Percentiles rank a stretch among this genome's conserved stretches.
These are phyloP conservation scores for Salvia miltiorrhiza DNA, from an alignment of 257 asterid species.

Conservation along the genomic window DNA sequence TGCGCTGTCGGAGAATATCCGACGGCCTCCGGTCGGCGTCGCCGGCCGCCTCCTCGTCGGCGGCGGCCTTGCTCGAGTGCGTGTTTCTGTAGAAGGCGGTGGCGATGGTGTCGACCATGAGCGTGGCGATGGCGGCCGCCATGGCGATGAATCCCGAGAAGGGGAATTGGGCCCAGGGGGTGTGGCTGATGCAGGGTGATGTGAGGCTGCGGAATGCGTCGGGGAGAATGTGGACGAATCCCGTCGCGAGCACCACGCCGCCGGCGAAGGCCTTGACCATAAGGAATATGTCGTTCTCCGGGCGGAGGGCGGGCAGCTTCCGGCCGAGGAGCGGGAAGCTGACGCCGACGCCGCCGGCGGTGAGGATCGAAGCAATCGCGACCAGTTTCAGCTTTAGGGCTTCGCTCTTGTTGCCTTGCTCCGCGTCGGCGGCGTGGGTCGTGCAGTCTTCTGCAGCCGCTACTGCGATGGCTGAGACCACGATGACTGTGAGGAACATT, in stretches of 20 bases:
- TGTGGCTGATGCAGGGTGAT: slow-evolving; percentile 33
- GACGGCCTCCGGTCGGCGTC: slow-evolving; percentile 26
- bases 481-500: neutral
- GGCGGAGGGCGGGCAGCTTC: slow-evolving; percentile 28
- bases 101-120: slow-evolving; percentile 43
- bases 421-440: slow-evolving; percentile 7
- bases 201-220: slow-evolving; percentile 40
- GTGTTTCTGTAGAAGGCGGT: slow-evolving; percentile 33
- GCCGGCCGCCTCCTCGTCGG: slow-evolving; percentile 17
- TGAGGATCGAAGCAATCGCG: slow-evolving; percentile 34
- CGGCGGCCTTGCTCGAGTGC: slow-evolving; percentile 18
- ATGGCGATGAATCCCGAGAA: slow-evolving; percentile 44
- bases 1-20: slow-evolving; percentile 45
- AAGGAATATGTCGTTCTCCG: slow-evolving; percentile 45
- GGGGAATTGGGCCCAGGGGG: slow-evolving; percentile 47
- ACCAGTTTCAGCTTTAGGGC: slow-evolving; percentile 40
- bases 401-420: slow-evolving; percentile 18
- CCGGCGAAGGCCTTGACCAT: slow-evolving; percentile 54
- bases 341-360: slow-evolving; percentile 39
- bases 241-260: slow-evolving; percentile 48
- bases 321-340: slow-evolving; percentile 44
- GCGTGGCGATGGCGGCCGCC: slow-evolving; percentile 36
- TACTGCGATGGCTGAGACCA: neutral
- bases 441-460: slow-evolving; percentile 13
- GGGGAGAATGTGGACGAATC: slow-evolving; percentile 48